Conservation (phyloP, 768 basidiomycete genomes). For the Amanita polypyramis region DNA sequence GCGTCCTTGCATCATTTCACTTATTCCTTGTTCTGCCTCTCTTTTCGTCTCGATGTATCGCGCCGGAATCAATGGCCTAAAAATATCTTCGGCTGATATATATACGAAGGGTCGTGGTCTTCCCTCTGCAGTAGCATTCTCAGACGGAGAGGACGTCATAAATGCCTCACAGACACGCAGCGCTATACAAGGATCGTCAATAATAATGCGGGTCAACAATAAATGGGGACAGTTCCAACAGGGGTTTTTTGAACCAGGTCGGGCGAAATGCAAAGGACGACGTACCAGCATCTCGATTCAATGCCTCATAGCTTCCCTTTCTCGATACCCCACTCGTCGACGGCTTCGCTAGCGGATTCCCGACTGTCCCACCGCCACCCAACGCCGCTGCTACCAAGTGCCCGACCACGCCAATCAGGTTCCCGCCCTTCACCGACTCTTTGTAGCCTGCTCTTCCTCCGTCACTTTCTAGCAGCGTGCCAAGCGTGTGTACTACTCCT, state of each 20-base stretch:
- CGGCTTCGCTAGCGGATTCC: slow-evolving; percentile 51
- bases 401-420: slow-evolving; percentile 39
- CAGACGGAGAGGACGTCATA: slow-evolving; percentile 31
- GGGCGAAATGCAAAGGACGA: slow-evolving; percentile 1
- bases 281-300: slow-evolving; percentile 90
- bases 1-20: slow-evolving; percentile 32
- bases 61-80: slow-evolving; percentile 74
- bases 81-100: slow-evolving; percentile 92
- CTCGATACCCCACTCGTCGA: slow-evolving; percentile 15
- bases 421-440: slow-evolving; percentile 46
- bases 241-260: background rate
- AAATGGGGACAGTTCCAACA: background rate
- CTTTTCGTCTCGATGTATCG: slow-evolving; percentile 93
- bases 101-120: slow-evolving; percentile 73
- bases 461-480: slow-evolving; percentile 71
- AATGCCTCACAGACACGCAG: slow-evolving; percentile 73
- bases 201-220: slow-evolving; percentile 1
- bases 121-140: slow-evolving; percentile 15
- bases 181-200: slow-evolving; percentile 28
- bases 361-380: slow-evolving; percentile 24
- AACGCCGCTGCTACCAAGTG: slow-evolving; percentile 23
- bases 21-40: slow-evolving; percentile 72
- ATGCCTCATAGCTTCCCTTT: slow-evolving; percentile 52
- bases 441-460: slow-evolving; percentile 58
- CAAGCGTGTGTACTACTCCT: slow-evolving; percentile 90